Conservation (phyloP, 106 monocot species). For the Vanilla planifolia region DNA sequence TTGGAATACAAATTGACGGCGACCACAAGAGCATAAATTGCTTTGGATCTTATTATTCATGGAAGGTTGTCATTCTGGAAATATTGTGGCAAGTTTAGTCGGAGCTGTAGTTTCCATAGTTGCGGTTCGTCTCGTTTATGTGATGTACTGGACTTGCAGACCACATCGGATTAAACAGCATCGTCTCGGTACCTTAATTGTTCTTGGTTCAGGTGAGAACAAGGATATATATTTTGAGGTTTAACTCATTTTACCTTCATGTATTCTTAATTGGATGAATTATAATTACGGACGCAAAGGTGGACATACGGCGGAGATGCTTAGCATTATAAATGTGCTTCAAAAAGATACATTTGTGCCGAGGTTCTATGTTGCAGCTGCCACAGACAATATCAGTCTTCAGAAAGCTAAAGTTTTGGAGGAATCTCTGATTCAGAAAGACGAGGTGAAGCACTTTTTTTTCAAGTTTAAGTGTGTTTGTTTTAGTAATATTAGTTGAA, state of each 20-base stretch:
- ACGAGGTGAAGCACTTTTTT: constrained; percentile 16
- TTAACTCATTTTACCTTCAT: neutral
- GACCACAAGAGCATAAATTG: no score
- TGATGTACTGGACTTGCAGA: constrained; percentile 28
- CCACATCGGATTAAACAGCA: constrained; percentile 7
- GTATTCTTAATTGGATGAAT: neutral
- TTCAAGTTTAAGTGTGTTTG: neutral
- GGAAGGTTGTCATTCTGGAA: neutral
- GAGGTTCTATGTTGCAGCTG: constrained; percentile 68
- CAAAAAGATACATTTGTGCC: constrained; percentile 57
- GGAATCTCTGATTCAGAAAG: constrained; percentile 37
- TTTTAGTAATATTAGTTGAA: no score
- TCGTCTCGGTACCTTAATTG: constrained; percentile 25
- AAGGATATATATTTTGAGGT: neutral
- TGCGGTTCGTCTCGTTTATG: constrained; percentile 33
- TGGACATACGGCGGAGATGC: constrained; percentile 95
- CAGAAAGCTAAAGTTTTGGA: constrained; percentile 72
- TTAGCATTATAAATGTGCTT: constrained; percentile 61
- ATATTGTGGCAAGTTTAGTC: neutral
- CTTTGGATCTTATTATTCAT: neutral
- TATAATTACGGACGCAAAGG: constrained; percentile 28
- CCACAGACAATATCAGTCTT: constrained; percentile 89
- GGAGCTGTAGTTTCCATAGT: constrained; percentile 1
- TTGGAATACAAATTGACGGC: no score
- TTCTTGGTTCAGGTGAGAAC: constrained; percentile 65